Evolutionary conservation across 1,139 yeast genomes (phyloP), one percentile per base, ranked within the genome.

Genomic region (Hansenula anomala): DNA sequence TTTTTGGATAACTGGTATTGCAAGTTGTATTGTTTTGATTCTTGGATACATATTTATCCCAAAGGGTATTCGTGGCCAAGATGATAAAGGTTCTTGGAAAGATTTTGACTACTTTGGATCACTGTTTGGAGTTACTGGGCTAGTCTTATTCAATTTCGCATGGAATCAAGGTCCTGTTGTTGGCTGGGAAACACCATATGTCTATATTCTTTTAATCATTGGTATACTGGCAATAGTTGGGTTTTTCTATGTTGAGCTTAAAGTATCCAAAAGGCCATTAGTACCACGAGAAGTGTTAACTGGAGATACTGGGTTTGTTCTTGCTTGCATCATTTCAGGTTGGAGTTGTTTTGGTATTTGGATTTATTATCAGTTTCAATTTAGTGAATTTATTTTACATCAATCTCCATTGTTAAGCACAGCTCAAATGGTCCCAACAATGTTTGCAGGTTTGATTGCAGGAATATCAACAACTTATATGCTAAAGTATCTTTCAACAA

Each of bases 281-380:
- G 61, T 75, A 0, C 80, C 82, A 0, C 52, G 65, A 10, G 63
- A 63, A 25, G 65, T 59, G 1, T 54, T 77, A 39, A 54, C 55
- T 29, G 65, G 69, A 1, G 69, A 70, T 18, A 69, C 73, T 2
- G 66, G 67, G 1, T 62, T 69, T 41, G 71, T 76, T 3, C 59
- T 78, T 20, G 69, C 63, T 4, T 71, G 78, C 48, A 65, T 77
- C 20, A 71, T 70, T 3, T 67, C 74, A 2, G 83, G 83, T 1
- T 78, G 83, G 83, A 66, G 78, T 4, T 67, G 78, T 47, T 78
- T 78, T 55, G 83, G 83, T 2, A 59, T 75, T 24, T 78, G 81
- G 81, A 45, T 75, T 16, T 75, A 57, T 46, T 77, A 75, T 53
- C 51, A 60, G 11, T 63, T 66, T 51, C 62, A 67, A 44, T 64